Conservation (phyloP, 495 filamentous ascomycete species). For the Xylaria intraflava region DNA sequence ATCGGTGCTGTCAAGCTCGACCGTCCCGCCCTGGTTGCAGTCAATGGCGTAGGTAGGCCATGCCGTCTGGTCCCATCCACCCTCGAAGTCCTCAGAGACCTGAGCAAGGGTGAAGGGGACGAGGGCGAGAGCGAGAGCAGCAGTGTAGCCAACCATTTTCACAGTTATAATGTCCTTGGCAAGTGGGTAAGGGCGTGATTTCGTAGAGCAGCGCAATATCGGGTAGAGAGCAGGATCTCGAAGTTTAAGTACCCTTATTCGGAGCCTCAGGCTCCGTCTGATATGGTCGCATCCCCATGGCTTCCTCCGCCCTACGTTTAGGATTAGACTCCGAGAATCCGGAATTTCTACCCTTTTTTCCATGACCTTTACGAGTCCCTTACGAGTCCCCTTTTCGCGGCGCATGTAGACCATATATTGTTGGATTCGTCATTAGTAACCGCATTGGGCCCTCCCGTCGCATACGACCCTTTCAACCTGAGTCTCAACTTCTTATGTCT, state of each 20-base stretch:
- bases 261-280: slow-evolving; percentile 9
- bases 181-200: neutral
- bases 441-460: neutral
- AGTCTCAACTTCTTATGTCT: neutral
- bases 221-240: neutral
- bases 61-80: slow-evolving; percentile 44
- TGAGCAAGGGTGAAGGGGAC: slow-evolving; percentile 43
- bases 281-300: neutral
- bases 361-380: neutral
- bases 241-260: slow-evolving; percentile 6
- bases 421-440: neutral
- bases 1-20: slow-evolving; percentile 43
- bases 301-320: slow-evolving; percentile 3
- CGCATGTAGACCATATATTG: neutral
- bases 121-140: slow-evolving; percentile 41
- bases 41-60: slow-evolving; percentile 52
- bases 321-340: slow-evolving; percentile 5
- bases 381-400: too few species aligned
- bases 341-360: slow-evolving; percentile 10
- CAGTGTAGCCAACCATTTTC: slow-evolving; percentile 38
- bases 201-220: neutral
- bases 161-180: neutral
- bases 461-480: neutral
- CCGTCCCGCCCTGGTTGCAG: slow-evolving; percentile 51
- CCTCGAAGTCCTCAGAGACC: slow-evolving; percentile 48